Conservation (phyloP, 2,329 filamentous ascomycete genomes). For the Eutypa lata region DNA sequence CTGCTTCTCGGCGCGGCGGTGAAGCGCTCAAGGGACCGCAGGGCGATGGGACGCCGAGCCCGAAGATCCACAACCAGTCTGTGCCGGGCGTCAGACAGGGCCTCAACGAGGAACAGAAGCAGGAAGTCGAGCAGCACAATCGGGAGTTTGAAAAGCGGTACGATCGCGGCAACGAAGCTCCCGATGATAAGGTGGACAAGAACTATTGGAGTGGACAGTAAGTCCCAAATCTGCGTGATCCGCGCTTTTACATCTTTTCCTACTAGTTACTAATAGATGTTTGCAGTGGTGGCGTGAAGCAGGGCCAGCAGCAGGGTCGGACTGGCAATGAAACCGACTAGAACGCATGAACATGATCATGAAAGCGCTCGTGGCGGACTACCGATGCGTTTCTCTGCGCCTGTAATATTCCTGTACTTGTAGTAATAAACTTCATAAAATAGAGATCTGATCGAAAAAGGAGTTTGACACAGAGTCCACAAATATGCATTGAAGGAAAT, state of each 20-base stretch:
- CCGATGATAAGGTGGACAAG: conserved; percentile 51
- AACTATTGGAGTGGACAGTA: conserved; percentile 48
- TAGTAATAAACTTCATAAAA: no score
- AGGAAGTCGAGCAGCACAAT: conserved; percentile 58
- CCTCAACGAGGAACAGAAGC: conserved; percentile 49
- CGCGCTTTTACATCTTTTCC: no score
- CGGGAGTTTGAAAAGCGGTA: conserved; percentile 53
- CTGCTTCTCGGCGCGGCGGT: conserved; percentile 25
- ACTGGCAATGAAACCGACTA: conserved; percentile 19
- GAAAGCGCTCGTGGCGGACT: no score
- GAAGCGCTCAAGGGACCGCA: conserved; percentile 30
- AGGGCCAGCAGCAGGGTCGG: conserved; percentile 8
- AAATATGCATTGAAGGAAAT: no score
- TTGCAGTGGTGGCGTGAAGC: conserved; percentile 1
- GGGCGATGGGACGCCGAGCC: conserved; percentile 35
- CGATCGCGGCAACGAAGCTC: conserved; percentile 40
- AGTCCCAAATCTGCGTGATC: conserved; percentile 24
- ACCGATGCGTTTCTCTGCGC: not conserved
- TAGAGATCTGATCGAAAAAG: no score
- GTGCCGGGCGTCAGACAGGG: conserved; percentile 33
- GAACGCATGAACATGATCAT: conserved; percentile 17
- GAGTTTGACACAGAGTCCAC: no score
- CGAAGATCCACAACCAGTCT: conserved; percentile 50
- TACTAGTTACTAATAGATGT: not conserved
- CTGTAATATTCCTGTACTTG: not conserved